These are phyloP conservation scores for Bjerkandera adusta DNA, from an alignment of 1,284 basidiomycete genomes.

Conservation along the genomic window DNA sequence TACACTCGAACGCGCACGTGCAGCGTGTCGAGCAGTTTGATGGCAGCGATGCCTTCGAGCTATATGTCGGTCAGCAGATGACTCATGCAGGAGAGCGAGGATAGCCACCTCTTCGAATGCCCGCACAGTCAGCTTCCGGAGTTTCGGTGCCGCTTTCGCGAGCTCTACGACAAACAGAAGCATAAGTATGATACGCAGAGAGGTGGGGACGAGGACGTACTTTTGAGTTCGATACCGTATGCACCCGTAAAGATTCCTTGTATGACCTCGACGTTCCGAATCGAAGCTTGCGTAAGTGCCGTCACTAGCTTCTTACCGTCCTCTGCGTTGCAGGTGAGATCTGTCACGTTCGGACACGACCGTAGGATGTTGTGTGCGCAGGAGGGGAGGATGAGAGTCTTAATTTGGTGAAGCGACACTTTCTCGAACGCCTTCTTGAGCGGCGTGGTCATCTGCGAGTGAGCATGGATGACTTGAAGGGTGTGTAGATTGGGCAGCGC, in stretches of 20 bases:
- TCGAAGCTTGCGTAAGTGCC: conserved; percentile 25
- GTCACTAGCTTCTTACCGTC: conserved; percentile 26
- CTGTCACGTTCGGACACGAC: conserved; percentile 28
- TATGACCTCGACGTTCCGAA: conserved; percentile 28
- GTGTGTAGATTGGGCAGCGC: conserved; percentile 33
- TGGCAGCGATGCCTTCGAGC: too few relatives aligned
- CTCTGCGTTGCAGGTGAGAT: conserved; percentile 24
- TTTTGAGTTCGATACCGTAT: neutral
- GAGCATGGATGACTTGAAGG: conserved; percentile 29
- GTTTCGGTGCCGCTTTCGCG: neutral
- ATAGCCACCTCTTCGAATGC: too few relatives aligned
- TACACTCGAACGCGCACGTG: too few relatives aligned
- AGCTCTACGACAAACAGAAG: neutral
- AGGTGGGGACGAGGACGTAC: too few relatives aligned
- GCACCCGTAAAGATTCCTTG: conserved; percentile 9
- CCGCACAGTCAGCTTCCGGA: neutral
- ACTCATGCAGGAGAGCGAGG: too few relatives aligned
- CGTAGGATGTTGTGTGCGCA: conserved; percentile 32
- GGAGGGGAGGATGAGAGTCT: conserved; percentile 26
- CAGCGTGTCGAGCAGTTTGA: too few relatives aligned
- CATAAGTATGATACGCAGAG: too few relatives aligned
- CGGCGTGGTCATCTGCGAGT: conserved; percentile 25
- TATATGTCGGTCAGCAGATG: too few relatives aligned
- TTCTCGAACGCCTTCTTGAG: conserved; percentile 30
- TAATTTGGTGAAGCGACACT: conserved; percentile 26